Evolutionary conservation across 305 asterid species (phyloP), one percentile per base, ranked within the genome.

Genomic region (Fraxinus albicans): DNA sequence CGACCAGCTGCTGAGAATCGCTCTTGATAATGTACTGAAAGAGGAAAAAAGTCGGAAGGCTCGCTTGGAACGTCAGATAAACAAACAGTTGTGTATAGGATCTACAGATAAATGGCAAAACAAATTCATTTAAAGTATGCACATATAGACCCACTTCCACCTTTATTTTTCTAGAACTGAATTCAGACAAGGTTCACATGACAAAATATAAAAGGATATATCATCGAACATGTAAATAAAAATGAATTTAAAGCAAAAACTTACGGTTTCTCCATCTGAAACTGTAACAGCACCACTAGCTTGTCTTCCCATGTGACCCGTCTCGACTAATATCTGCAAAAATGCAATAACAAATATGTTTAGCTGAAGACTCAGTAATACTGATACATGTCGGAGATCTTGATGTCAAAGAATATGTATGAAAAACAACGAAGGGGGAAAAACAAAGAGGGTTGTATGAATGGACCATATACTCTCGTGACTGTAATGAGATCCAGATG

Each of bases 301-400:
- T 89, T 96, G 99, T 87, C 99, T 94, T 81, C 99, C 99, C 12
- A 93, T 93, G 86, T 92, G 97, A 78, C 99, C 99, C 35, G 99
- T 94, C 92, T 96, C 98, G 34, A 96, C 96, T 25, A 90, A 85
- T 84, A 96, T 91, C 99, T 95, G 90, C 60, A 74, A 81, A 82
- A 73, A 79, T 44, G 15, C 74, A 17, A 80, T 33, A 84, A 82
- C 65, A 70, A 35, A 63, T 79, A 80, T 15, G 72, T 21, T 77
- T 21, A 84, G 73, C 34, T 42, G 77, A 81, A 25, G 47, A 86
- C 75, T 70, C 73, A 53, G 58, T 27, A 55, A 29, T 58, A 70
- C 29, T 23, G 63, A 74, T 29, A n/a, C 9, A 31, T 19, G 74
- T 13, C 65, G n/a, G 25, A 75, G 55, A n/a, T 47, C n/a, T 35